Evolutionary conservation across 352 stramenopile genomes (phyloP).

Genomic region (Phytophthora pinifolia): DNA sequence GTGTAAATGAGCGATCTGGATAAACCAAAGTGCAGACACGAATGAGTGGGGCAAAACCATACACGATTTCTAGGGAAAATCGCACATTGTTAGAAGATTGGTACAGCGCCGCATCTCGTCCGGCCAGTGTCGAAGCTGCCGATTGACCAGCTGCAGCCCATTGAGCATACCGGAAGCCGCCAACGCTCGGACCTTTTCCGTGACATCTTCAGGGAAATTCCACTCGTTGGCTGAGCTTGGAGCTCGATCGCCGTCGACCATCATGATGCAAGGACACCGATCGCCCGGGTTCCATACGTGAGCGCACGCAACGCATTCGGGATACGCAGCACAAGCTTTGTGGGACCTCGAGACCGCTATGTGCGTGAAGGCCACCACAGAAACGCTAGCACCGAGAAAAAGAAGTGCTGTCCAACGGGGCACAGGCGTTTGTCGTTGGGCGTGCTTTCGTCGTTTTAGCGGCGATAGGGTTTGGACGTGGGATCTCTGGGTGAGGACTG

Average conservation of each 20-base stretch:
- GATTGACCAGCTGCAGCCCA: constrained; percentile 31
- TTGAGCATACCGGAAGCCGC: constrained; percentile 19
- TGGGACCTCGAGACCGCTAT: constrained; percentile 4
- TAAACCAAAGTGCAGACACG: neutral
- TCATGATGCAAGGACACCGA: constrained; percentile 26
- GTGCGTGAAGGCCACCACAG: constrained; percentile 13
- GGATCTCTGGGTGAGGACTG: constrained; percentile 5
- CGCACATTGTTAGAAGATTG: constrained; percentile 16
- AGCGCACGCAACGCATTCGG: constrained; percentile 24
- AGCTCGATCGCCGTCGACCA: constrained; percentile 28
- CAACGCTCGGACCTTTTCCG: constrained; percentile 12
- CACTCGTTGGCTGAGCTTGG: constrained; percentile 25
- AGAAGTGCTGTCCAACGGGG: constrained; percentile 8
- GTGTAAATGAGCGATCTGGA: constrained; percentile 24
- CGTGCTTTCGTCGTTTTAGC: neutral
- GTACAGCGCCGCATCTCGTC: constrained; percentile 23
- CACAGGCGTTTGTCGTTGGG: constrained; percentile 13
- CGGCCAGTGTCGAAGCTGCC: constrained; percentile 16
- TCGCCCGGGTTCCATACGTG: constrained; percentile 12
- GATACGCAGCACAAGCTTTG: constrained; percentile 15
- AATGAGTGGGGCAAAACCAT: neutral
- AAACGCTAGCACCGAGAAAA: constrained; percentile 11
- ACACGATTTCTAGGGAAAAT: neutral
- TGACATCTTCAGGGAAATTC: constrained; percentile 26
- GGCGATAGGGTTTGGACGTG: neutral